A percentile compares a stretch with the other conserved stretches of the same genome.
phyloP scores from a whole-genome alignment of 2,329 filamentous ascomycete species.

The Incumbomyces delicatus region DNA sequence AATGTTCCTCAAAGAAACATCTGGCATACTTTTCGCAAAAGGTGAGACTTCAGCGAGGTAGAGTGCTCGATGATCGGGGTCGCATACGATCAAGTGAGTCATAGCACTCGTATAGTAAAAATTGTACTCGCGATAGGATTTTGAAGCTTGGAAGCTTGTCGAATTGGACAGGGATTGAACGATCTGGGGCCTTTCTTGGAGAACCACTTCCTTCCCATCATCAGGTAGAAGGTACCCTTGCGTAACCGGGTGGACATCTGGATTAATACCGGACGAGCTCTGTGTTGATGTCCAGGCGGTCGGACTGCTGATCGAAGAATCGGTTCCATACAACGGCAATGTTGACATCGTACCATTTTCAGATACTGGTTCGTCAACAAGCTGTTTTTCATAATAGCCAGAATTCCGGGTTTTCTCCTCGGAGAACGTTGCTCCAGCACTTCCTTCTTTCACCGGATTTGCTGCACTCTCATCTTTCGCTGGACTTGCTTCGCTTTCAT shows the following conservation, averaged over 20 bases:
- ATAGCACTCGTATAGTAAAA: constrained; percentile 6
- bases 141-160: not conserved
- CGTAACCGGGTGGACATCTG: not conserved
- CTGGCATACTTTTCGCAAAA: constrained; percentile 4
- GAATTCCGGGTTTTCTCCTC: not conserved
- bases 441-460: not conserved
- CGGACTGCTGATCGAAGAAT: not conserved
- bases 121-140: constrained; percentile 4
- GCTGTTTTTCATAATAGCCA: not conserved
- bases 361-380: not conserved
- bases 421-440: not conserved
- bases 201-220: not conserved
- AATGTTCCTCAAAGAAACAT: not conserved
- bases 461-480: not conserved
- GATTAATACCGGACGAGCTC: not conserved
- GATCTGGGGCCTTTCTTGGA: not conserved
- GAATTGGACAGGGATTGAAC: not conserved
- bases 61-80: constrained; percentile 1
- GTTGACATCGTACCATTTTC: not conserved
- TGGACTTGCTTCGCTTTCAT: not conserved
- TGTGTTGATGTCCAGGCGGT: not conserved
- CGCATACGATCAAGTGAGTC: constrained; percentile 4
- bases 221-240: not conserved
- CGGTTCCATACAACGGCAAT: not conserved
- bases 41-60: constrained; percentile 3